Conservation (phyloP, 2,329 filamentous ascomycete genomes). For the Parascedosporium putredinis region DNA sequence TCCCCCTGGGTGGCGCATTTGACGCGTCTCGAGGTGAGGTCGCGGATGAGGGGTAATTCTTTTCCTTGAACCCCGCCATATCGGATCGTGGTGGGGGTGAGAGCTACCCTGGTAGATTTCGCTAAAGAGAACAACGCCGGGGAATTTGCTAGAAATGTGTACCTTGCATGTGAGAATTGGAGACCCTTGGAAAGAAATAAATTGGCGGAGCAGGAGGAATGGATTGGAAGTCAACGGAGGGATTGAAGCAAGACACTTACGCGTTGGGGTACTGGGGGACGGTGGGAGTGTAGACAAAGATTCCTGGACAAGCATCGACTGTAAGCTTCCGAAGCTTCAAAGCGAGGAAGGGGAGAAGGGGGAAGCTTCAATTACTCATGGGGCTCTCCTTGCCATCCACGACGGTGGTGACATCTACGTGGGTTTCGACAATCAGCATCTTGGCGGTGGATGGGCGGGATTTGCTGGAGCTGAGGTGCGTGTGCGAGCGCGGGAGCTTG, state of each 20-base stretch:
- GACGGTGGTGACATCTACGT: constrained; percentile 37
- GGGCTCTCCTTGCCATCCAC: constrained; percentile 42
- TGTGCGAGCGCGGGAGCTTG: no score
- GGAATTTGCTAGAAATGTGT: constrained; percentile 49
- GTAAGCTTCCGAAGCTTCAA: constrained; percentile 8
- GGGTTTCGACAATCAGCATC: constrained; percentile 46
- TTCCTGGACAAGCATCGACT: constrained; percentile 45
- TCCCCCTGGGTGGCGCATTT: background rate
- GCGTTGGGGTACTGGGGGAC: constrained; percentile 81
- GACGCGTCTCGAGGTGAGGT: constrained; percentile 6
- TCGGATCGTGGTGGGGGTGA: background rate
- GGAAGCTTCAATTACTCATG: constrained; percentile 40
- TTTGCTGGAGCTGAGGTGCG: background rate
- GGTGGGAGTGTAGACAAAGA: constrained; percentile 80
- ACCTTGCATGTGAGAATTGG: background rate
- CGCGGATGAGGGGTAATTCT: background rate
- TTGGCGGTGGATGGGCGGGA: background rate
- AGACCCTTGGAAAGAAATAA: no score
- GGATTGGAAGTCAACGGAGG: no score
- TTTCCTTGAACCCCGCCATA: background rate
- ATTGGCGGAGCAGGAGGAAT: background rate
- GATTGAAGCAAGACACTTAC: no score
- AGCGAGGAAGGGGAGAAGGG: background rate
- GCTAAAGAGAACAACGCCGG: constrained; percentile 78
- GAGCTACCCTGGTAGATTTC: constrained; percentile 85